These are phyloP conservation scores for Flaveria bidentis DNA, from an alignment of 129 eudicot genomes.

Conservation along the genomic window DNA sequence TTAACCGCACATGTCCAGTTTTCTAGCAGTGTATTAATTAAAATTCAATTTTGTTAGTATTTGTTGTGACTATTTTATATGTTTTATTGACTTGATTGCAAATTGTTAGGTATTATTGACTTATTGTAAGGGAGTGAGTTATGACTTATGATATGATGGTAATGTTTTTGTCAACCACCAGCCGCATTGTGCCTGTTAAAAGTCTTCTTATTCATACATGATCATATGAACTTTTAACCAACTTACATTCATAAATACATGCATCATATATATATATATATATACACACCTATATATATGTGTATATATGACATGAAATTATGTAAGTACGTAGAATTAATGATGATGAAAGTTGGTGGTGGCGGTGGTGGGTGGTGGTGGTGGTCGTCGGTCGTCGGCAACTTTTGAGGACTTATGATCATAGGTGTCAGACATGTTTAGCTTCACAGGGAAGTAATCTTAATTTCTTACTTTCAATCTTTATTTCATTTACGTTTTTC, in stretches of 20 bases:
- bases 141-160: neutral
- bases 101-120: neutral
- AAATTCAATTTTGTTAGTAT: too few relatives aligned
- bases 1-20: too few relatives aligned
- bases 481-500: neutral
- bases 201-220: conserved; percentile 34
- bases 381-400: conserved; percentile 25
- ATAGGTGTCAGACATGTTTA: conserved; percentile 32
- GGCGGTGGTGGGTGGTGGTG: conserved; percentile 31
- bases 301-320: neutral
- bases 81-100: neutral
- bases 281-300: neutral
- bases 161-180: neutral
- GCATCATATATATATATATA: neutral
- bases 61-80: too few relatives aligned
- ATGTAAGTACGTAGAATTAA: neutral
- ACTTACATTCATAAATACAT: neutral
- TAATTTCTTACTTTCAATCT: conserved; percentile 5
- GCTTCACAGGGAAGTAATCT: conserved; percentile 39
- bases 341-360: conserved; percentile 36
- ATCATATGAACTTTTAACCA: conserved; percentile 1
- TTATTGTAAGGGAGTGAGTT: neutral
- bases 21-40: too few relatives aligned
- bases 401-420: conserved; percentile 13
- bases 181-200: conserved; percentile 32